These are phyloP conservation scores for Mortierella sp. DNA, from an alignment of 371 early-diverging fungal species.

Conservation along the genomic window DNA sequence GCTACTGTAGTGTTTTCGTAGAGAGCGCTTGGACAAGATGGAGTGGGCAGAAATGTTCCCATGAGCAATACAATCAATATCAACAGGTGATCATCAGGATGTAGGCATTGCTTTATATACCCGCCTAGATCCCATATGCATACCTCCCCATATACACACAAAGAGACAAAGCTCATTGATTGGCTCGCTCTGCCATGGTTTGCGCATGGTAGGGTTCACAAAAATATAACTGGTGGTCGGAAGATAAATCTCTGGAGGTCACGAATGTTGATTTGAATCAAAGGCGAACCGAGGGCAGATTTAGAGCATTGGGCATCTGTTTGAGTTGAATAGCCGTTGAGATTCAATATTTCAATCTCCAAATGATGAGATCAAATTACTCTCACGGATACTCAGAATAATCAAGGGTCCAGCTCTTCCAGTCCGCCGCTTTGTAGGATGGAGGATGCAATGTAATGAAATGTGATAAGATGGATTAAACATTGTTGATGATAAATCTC, in stretches of 20 bases:
- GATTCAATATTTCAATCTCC: constrained; percentile 8
- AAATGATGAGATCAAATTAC: not conserved
- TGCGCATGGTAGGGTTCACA: not conserved
- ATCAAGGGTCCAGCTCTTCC: not conserved
- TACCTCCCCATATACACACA: not conserved
- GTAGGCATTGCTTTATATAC: too few species aligned
- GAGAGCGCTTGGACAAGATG: too few species aligned
- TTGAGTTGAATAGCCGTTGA: not conserved
- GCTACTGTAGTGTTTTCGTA: too few species aligned
- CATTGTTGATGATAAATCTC: not conserved
- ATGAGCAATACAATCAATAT: too few species aligned
- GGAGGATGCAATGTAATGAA: too few species aligned
- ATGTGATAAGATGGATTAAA: not conserved
- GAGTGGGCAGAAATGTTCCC: too few species aligned
- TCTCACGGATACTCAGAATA: not conserved
- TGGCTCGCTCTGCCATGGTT: not conserved
- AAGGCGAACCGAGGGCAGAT: not conserved
- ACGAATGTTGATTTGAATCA: not conserved
- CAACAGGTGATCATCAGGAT: too few species aligned
- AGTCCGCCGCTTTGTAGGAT: not conserved
- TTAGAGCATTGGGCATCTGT: not conserved
- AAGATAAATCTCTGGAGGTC: not conserved
- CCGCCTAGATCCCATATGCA: not conserved
- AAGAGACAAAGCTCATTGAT: not conserved
- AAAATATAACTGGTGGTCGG: not conserved